These are phyloP conservation scores for Thozetella sp. DNA, from an alignment of 495 filamentous ascomycete genomes.

Conservation along the genomic window DNA sequence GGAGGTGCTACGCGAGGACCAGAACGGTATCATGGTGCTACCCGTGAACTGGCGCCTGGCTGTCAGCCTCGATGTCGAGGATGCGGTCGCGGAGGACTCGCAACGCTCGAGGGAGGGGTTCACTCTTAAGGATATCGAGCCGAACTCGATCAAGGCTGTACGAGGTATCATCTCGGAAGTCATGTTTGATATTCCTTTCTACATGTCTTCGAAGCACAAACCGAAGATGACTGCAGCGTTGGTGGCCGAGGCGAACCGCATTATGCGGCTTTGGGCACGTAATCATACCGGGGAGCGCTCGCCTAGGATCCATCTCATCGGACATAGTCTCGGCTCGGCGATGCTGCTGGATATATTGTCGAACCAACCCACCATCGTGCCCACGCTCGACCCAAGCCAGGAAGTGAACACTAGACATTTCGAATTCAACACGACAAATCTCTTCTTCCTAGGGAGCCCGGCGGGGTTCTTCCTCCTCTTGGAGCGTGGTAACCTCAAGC, in stretches of 20 bases:
- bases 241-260: conserved; percentile 88
- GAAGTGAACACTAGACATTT: conserved; percentile 65
- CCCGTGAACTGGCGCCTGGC: conserved; percentile 86
- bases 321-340: conserved; percentile 89
- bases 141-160: conserved; percentile 84
- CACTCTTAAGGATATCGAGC: conserved; percentile 86
- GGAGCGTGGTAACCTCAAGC: conserved; percentile 79
- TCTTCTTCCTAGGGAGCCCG: conserved; percentile 92
- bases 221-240: conserved; percentile 91
- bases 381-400: conserved; percentile 52
- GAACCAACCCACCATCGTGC: conserved; percentile 71
- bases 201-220: conserved; percentile 87
- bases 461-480: conserved; percentile 91
- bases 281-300: conserved; percentile 85
- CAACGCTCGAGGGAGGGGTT: conserved; percentile 61
- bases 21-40: conserved; percentile 57
- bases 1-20: conserved; percentile 68
- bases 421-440: conserved; percentile 85
- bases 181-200: conserved; percentile 97
- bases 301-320: conserved; percentile 81
- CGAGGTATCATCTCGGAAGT: conserved; percentile 92
- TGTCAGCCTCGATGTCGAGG: conserved; percentile 79
- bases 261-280: conserved; percentile 89
- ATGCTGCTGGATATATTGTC: conserved; percentile 93
- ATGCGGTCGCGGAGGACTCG: conserved; percentile 51